phyloP scores from a whole-genome alignment of 371 early-diverging fungal genomes.

The Apophysomyces sp. region DNA sequence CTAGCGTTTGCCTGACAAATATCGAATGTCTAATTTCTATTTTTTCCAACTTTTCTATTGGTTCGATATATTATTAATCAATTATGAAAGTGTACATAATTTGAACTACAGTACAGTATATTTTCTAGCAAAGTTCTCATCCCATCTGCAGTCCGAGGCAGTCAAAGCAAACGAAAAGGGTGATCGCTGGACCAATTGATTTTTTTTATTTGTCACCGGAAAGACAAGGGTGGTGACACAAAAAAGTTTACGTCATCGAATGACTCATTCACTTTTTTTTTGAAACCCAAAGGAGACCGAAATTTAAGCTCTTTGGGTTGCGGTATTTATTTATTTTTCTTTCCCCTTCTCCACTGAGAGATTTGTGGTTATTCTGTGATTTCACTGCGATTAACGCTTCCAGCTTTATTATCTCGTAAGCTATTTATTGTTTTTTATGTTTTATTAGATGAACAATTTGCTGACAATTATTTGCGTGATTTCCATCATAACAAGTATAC shows the following conservation, averaged over 20 bases:
- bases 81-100: no score
- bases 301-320: neutral
- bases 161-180: no score
- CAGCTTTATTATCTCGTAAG: neutral
- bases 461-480: neutral
- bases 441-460: neutral
- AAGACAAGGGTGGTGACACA: no score
- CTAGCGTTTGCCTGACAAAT: no score
- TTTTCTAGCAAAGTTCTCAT: no score
- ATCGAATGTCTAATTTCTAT: no score
- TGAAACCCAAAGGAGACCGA: neutral
- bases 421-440: neutral
- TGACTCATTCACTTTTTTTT: neutral
- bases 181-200: no score
- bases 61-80: no score
- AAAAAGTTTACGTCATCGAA: neutral
- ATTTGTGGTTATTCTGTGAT: neutral
- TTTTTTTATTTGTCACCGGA: no score
- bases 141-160: no score
- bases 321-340: neutral
- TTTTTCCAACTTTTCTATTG: no score
- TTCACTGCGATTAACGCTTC: neutral
- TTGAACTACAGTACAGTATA: no score
- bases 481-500: neutral
- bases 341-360: slow-evolving; percentile 1